A percentile compares a stretch with the other conserved stretches of the same genome.
Conservation (phyloP, 208 protist genomes). For the Phytomonas serpens region DNA sequence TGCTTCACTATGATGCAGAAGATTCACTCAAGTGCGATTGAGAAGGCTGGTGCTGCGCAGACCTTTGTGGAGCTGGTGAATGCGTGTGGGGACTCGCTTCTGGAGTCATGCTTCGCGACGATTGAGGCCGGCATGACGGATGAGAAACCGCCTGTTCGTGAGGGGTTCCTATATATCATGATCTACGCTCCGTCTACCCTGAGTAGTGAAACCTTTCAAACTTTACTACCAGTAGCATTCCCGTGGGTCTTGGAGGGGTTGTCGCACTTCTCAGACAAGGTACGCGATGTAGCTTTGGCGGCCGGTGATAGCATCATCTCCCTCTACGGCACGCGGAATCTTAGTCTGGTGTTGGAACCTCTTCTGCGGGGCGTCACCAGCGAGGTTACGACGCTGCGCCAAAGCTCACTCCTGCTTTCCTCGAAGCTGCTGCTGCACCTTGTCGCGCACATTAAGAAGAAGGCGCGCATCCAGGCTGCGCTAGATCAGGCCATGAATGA, state of each 20-base stretch:
- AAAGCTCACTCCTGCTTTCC: conserved; percentile 84
- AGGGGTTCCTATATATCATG: conserved; percentile 91
- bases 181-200: conserved; percentile 87
- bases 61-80: conserved; percentile 84
- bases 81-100: conserved; percentile 51
- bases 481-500: conserved; percentile 28
- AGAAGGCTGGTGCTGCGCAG: conserved; percentile 89
- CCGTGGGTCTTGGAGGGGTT: conserved; percentile 87
- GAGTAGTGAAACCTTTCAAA: conserved; percentile 49
- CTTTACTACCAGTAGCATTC: conserved; percentile 72
- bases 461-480: conserved; percentile 71
- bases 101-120: conserved; percentile 51
- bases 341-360: conserved; percentile 71
- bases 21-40: conserved; percentile 53
- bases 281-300: conserved; percentile 81
- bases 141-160: conserved; percentile 74
- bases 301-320: conserved; percentile 87
- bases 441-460: conserved; percentile 80
- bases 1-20: conserved; percentile 69
- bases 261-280: conserved; percentile 85
- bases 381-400: conserved; percentile 79
- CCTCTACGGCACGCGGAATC: conserved; percentile 80
- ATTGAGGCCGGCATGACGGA: conserved; percentile 74
- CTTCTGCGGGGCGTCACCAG: conserved; percentile 72
- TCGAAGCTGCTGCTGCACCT: conserved; percentile 87